A percentile compares a stretch with the other conserved stretches of the same genome.
phyloP scores from a whole-genome alignment of 306 rosid genomes.

The Purshia tridentata region DNA sequence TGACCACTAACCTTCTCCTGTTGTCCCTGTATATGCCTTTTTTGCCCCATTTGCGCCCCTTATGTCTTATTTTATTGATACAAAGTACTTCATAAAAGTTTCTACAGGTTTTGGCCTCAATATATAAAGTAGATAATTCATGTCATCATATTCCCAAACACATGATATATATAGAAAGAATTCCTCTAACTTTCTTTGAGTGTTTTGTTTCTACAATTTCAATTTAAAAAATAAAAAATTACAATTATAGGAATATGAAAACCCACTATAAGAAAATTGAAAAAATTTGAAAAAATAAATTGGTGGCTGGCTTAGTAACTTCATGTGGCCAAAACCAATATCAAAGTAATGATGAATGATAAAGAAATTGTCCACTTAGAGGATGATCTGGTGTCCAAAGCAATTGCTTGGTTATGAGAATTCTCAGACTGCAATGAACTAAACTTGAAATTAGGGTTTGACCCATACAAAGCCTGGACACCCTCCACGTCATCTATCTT shows the following conservation, averaged over 20 bases:
- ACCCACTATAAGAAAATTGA: neutral
- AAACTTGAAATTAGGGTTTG: slow-evolving; percentile 73
- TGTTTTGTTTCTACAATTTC: neutral
- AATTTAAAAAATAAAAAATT: neutral
- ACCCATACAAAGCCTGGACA: slow-evolving; percentile 78
- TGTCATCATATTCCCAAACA: neutral
- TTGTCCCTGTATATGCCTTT: neutral
- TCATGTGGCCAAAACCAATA: slow-evolving; percentile 21
- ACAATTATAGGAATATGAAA: slow-evolving; percentile 25
- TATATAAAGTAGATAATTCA: too few species aligned
- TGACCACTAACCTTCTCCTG: neutral
- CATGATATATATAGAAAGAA: slow-evolving; percentile 6
- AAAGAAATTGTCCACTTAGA: slow-evolving; percentile 30
- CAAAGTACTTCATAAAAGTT: neutral
- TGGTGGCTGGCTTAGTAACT: neutral
- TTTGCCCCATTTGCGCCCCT: neutral
- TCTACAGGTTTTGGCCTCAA: neutral
- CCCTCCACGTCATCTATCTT: slow-evolving; percentile 86
- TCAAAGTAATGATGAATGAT: slow-evolving; percentile 19
- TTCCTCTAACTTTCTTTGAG: neutral
- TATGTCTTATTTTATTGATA: neutral
- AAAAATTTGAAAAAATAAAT: neutral
- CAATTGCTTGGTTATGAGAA: slow-evolving; percentile 38
- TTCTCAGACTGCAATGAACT: slow-evolving; percentile 51
- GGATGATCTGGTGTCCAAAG: slow-evolving; percentile 21